Percentiles rank a stretch among this genome's conserved stretches.
phyloP scores from a whole-genome alignment of 1,139 yeast species.

The Diutina rugosa region DNA sequence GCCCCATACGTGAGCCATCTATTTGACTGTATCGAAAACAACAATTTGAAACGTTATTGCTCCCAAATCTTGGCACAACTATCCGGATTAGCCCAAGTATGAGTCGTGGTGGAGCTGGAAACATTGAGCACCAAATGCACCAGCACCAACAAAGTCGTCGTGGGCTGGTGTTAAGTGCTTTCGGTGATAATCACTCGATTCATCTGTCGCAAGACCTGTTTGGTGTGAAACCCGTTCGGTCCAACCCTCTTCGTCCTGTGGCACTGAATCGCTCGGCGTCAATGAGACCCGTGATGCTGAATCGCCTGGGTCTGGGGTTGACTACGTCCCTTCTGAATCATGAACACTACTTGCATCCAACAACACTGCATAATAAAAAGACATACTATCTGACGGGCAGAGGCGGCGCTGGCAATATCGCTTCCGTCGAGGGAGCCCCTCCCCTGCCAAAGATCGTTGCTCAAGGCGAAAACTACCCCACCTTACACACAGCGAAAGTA shows the following conservation, averaged over 20 bases:
- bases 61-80: not conserved
- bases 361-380: conserved; percentile 11
- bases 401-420: conserved; percentile 71
- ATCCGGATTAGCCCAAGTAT: not conserved
- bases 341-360: not conserved
- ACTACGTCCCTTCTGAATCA: not conserved
- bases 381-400: conserved; percentile 54
- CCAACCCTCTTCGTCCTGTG: not conserved
- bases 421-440: conserved; percentile 26
- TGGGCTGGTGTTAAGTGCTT: not conserved
- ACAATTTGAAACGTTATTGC: not conserved
- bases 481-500: conserved; percentile 40
- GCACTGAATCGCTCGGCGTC: not conserved
- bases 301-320: not conserved
- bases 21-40: not conserved
- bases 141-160: not conserved
- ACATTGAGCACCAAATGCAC: not conserved
- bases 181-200: not conserved
- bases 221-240: not conserved
- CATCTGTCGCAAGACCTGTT: not conserved
- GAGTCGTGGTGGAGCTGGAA: conserved; percentile 1
- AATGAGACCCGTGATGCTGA: not conserved
- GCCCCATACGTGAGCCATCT: not conserved
- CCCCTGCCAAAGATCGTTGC: conserved; percentile 39
- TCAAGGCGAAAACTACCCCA: conserved; percentile 56